Conservation (phyloP, 768 basidiomycete species). For the Auriscalpium orientale region DNA sequence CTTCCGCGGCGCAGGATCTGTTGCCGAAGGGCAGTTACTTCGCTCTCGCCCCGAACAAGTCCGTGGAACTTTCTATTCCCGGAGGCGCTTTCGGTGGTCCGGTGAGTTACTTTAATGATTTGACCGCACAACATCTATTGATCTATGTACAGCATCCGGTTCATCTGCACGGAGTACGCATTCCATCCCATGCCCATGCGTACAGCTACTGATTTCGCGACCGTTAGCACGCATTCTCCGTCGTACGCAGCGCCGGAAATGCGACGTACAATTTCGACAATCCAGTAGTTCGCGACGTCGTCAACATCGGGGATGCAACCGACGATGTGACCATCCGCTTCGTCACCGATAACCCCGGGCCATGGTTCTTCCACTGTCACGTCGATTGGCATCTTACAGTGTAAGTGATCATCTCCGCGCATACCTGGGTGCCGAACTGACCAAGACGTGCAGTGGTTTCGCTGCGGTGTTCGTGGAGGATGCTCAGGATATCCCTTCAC, state of each 20-base stretch:
- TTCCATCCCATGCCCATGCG: not conserved
- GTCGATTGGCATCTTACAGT: not conserved
- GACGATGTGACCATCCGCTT: conserved; percentile 7
- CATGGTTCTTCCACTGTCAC: conserved; percentile 6
- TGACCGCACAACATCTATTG: not conserved
- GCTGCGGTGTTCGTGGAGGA: not conserved
- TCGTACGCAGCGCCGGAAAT: conserved; percentile 5
- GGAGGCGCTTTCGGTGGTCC: conserved; percentile 31
- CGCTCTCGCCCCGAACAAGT: conserved; percentile 36
- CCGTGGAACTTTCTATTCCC: conserved; percentile 41
- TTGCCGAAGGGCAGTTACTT: conserved; percentile 43
- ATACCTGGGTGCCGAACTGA: not conserved
- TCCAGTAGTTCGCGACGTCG: conserved; percentile 33
- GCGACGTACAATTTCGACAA: conserved; percentile 20
- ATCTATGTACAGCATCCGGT: conserved; percentile 6
- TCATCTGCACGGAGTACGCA: conserved; percentile 9
- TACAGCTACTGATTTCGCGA: not conserved
- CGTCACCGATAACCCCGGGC: conserved; percentile 4
- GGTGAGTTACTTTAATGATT: not conserved
- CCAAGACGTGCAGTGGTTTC: not conserved
- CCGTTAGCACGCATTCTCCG: conserved; percentile 5
- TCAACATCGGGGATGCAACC: conserved; percentile 1
- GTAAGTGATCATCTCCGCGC: not conserved
- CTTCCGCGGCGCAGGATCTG: conserved; percentile 36
- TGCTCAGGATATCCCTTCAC: not conserved